Conservation (phyloP, 75 land plant species). For the Larix kaempferi region DNA sequence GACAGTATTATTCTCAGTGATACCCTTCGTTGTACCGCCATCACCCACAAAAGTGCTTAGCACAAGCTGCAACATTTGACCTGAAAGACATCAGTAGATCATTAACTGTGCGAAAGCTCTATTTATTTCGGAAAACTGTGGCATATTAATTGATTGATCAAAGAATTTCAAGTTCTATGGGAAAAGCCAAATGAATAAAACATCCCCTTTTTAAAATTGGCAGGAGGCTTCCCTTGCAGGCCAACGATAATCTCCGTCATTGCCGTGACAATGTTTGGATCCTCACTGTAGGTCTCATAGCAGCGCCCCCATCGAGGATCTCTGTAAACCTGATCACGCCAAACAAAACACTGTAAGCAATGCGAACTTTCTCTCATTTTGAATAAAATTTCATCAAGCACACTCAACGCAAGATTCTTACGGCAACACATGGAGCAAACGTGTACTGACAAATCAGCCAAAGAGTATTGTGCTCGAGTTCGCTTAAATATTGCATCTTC, state of each 20-base stretch:
- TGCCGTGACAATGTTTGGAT: too few relatives aligned
- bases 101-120: too few relatives aligned
- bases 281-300: conserved; percentile 92
- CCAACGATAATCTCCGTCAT: conserved; percentile 71
- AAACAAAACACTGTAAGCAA: too few relatives aligned
- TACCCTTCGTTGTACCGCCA: conserved; percentile 73
- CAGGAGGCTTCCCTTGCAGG: conserved; percentile 61
- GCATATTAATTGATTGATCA: conserved; percentile 1
- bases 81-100: conserved; percentile 19
- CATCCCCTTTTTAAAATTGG: too few relatives aligned
- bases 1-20: conserved; percentile 68
- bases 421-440: conserved; percentile 78
- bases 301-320: conserved; percentile 92
- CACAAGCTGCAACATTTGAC: too few relatives aligned
- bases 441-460: too few relatives aligned
- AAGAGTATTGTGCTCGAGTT: too few relatives aligned
- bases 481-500: too few relatives aligned
- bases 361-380: too few relatives aligned
- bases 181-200: background rate
- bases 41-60: conserved; percentile 81
- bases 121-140: too few relatives aligned
- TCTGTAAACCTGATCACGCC: conserved; percentile 76
- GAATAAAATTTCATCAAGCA: too few relatives aligned
- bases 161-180: too few relatives aligned
- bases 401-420: background rate